phyloP scores from a whole-genome alignment of 371 early-diverging fungal species.

The Mucor saturninus region DNA sequence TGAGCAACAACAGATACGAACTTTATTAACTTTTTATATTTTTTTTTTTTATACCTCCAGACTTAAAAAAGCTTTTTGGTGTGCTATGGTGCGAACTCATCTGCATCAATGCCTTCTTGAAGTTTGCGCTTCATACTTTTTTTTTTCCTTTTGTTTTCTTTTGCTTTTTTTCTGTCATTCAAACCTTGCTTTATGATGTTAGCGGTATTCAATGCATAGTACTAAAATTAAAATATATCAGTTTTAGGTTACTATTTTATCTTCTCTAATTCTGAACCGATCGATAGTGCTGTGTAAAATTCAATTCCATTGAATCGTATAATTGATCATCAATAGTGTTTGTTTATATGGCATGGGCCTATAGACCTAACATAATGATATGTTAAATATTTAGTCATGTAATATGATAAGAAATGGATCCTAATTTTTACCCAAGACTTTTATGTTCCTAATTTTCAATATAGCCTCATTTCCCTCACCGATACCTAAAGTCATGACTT shows the following conservation, averaged over 20 bases:
- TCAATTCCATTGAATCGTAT: slow-evolving; percentile 4
- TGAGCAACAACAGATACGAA: too few species aligned
- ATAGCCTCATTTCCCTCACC: background rate
- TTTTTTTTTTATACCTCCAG: too few species aligned
- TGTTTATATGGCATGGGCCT: slow-evolving; percentile 1
- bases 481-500: slow-evolving; percentile 7
- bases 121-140: slow-evolving; percentile 21
- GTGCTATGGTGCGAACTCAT: background rate
- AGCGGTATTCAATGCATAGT: slow-evolving; percentile 7
- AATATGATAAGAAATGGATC: slow-evolving; percentile 12
- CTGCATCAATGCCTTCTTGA: slow-evolving; percentile 1
- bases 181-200: slow-evolving; percentile 10
- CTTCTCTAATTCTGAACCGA: slow-evolving; percentile 3
- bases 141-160: too few species aligned
- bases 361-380: slow-evolving; percentile 12
- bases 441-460: background rate
- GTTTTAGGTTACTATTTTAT: slow-evolving; percentile 13
- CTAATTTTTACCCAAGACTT: slow-evolving; percentile 11
- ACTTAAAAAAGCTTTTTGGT: too few species aligned
- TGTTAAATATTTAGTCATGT: slow-evolving; percentile 18
- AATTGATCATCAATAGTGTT: slow-evolving; percentile 9
- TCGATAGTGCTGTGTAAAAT: slow-evolving; percentile 11
- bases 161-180: slow-evolving; percentile 16
- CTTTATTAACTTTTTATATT: too few species aligned
- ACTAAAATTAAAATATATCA: slow-evolving; percentile 18